Percentiles rank a stretch among this genome's conserved stretches.
phyloP scores from a whole-genome alignment of 352 stramenopile genomes.

The Globisporangium rhizosaccharum region DNA sequence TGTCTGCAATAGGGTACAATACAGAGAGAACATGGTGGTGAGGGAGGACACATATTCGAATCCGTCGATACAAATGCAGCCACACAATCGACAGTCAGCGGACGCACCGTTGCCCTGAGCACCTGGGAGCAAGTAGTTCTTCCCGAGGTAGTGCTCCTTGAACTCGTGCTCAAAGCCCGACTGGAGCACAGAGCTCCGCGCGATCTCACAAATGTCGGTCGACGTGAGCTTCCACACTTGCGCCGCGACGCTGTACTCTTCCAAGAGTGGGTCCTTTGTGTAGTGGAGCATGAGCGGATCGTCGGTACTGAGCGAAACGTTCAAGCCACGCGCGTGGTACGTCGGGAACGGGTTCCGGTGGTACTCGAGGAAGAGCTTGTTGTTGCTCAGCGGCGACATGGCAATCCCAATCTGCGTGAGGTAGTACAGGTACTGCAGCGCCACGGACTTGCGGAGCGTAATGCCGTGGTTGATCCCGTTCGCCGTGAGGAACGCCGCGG shows the following conservation, averaged over 20 bases:
- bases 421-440: conserved; percentile 99
- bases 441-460: conserved; percentile 94
- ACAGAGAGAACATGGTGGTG: too few relatives aligned
- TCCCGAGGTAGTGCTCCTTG: conserved; percentile 96
- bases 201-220: conserved; percentile 98
- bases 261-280: conserved; percentile 96
- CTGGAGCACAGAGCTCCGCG: conserved; percentile 97
- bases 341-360: conserved; percentile 93
- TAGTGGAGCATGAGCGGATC: conserved; percentile 99
- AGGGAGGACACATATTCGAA: too few relatives aligned
- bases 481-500: conserved; percentile 82
- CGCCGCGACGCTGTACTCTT: conserved; percentile 92
- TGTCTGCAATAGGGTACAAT: conserved; percentile 46
- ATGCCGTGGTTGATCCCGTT: conserved; percentile 99
- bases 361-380: conserved; percentile 95
- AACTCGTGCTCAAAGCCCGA: conserved; percentile 97
- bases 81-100: conserved; percentile 7
- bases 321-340: conserved; percentile 95
- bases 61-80: not conserved
- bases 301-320: conserved; percentile 98
- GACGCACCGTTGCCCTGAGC: conserved; percentile 71
- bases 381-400: conserved; percentile 94
- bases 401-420: conserved; percentile 95
- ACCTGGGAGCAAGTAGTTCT: conserved; percentile 81
- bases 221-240: conserved; percentile 95